Evolutionary conservation across 768 basidiomycete species (phyloP), one percentile per base, ranked within the genome.

Genomic region (Lentinula edodes): DNA sequence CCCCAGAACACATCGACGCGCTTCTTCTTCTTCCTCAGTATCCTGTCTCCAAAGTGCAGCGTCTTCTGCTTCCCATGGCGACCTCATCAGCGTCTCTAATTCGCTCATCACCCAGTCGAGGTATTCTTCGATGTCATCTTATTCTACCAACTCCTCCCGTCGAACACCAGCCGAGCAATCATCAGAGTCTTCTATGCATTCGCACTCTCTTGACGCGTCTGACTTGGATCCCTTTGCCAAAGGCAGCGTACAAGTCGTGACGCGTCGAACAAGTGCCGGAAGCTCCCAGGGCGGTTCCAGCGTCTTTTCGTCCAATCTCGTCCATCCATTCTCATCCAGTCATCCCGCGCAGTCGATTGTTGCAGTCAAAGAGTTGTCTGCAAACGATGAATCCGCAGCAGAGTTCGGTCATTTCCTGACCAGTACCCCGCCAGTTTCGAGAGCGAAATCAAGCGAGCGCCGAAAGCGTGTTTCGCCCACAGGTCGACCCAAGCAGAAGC

Each of bases 211-310:
- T 34, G 58, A 50, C n/a, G 8, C 16, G 45, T 34, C 58, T 5
- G 45, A 59, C 6, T 23, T 38, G 32, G 58, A 59, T 59, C 58
- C 58, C 8, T 59, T 59, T 18, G 58, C 58, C 5, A 59, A 59
- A 50, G 58, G 58, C 20, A 18, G 38, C 23, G 58, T 59, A 4
- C 58, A 59, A 39, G 58, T 59, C 43, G 55, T 56, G 10, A 6
- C 53, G 3, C 53, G 53, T 39, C 53, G 53, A 55, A 23, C 10
- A 43, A 56, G 55, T 42, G 41, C 55, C 2, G 55, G 39, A 38
- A 56, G 39, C n/a, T 43, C 55, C 12, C 8, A 20, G 15, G 23
- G 38, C 13, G 6, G 15, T 34, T 23, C 46, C 20, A 48, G 20
- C 46, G 0, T 48, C 8, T 48, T 20, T 23, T 48, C 46, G 1